Evolutionary conservation across 176 grass and related monocot species (phyloP).

Genomic region (Triticum dicoccoides): DNA sequence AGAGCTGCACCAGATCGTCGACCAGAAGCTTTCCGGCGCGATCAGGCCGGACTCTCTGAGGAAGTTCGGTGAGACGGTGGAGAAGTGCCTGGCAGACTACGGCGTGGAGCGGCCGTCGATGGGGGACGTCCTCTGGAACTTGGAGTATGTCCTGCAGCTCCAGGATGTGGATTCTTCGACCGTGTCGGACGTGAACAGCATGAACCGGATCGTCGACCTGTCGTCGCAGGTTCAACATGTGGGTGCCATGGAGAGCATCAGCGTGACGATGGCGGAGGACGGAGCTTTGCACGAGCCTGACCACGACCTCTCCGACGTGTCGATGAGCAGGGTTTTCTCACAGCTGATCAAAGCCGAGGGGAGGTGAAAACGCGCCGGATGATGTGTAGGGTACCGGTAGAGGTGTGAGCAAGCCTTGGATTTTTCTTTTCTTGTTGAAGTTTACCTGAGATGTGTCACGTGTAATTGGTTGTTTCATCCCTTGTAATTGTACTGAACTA

Average conservation of each 20-base stretch:
- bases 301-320: constrained; percentile 65
- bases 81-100: constrained; percentile 87
- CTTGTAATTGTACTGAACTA: constrained; percentile 31
- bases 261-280: constrained; percentile 50
- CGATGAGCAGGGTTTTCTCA: constrained; percentile 88
- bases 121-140: constrained; percentile 90
- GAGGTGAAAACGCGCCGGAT: constrained; percentile 36
- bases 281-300: constrained; percentile 39
- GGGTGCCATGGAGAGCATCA: constrained; percentile 32
- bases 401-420: constrained; percentile 18
- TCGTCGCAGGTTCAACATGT: constrained; percentile 52
- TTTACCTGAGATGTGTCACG: constrained; percentile 40
- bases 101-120: constrained; percentile 83
- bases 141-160: constrained; percentile 87
- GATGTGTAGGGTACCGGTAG: constrained; percentile 31
- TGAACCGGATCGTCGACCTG: constrained; percentile 70
- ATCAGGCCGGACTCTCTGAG: constrained; percentile 83
- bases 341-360: constrained; percentile 93
- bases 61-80: constrained; percentile 86
- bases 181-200: constrained; percentile 70
- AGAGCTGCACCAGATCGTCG: constrained; percentile 79
- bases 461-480: constrained; percentile 29
- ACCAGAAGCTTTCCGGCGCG: constrained; percentile 53
- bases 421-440: constrained; percentile 26
- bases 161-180: constrained; percentile 59